phyloP scores from a whole-genome alignment of 2,329 filamentous ascomycete genomes.

The Verruconis gallopava region DNA sequence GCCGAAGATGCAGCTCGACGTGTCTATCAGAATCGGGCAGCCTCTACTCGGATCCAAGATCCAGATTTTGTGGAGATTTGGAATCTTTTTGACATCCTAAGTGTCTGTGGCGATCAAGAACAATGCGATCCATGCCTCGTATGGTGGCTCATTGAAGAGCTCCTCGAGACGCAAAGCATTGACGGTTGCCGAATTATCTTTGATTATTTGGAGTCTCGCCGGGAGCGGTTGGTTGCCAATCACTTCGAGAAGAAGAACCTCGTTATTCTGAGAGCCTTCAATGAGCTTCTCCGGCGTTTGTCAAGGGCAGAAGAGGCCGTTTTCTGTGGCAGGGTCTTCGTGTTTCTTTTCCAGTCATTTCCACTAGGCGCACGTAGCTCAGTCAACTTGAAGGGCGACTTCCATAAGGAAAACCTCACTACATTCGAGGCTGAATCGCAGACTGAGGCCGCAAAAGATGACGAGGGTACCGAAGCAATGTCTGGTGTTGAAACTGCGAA shows the following conservation, averaged over 20 bases:
- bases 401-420: conserved; percentile 89
- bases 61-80: conserved; percentile 73
- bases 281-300: conserved; percentile 81
- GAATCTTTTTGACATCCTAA: conserved; percentile 89
- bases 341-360: conserved; percentile 97
- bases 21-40: conserved; percentile 66
- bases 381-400: conserved; percentile 91
- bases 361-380: conserved; percentile 93
- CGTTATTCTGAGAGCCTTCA: conserved; percentile 85
- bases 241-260: conserved; percentile 46
- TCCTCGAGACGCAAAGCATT: conserved; percentile 92
- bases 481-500: conserved; percentile 14
- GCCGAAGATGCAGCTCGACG: conserved; percentile 76
- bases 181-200: conserved; percentile 83
- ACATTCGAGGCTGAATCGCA: conserved; percentile 53
- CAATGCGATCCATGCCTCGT: conserved; percentile 65
- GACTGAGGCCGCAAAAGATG: conserved; percentile 22
- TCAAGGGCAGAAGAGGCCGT: conserved; percentile 95
- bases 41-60: conserved; percentile 61
- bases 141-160: conserved; percentile 85
- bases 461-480: conserved; percentile 51
- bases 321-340: conserved; percentile 94
- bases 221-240: conserved; percentile 67
- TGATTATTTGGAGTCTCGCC: conserved; percentile 84
- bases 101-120: conserved; percentile 66